Percentiles rank a stretch among this genome's conserved stretches.
phyloP scores from a whole-genome alignment of 73 alveolate species.

The Tetrahymena elliotti region DNA sequence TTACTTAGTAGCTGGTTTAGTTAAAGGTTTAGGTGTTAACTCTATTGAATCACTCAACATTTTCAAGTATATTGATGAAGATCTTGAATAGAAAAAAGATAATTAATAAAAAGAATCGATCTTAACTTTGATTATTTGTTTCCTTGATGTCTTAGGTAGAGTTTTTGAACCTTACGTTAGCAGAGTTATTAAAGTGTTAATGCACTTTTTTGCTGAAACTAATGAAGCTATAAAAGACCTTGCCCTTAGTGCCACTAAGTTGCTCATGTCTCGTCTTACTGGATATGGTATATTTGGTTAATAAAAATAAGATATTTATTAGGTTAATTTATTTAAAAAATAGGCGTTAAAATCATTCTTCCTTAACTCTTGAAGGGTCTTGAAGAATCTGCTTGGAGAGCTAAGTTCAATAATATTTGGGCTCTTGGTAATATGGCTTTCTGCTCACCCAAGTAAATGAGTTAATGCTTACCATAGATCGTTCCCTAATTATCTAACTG shows the following conservation, averaged over 20 bases:
- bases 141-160: conserved; percentile 52
- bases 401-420: conserved; percentile 60
- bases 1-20: conserved; percentile 61
- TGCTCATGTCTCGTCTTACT: conserved; percentile 48
- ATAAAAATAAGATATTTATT: not conserved
- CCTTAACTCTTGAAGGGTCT: conserved; percentile 59
- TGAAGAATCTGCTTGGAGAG: conserved; percentile 72
- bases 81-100: conserved; percentile 35
- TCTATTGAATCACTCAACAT: conserved; percentile 32
- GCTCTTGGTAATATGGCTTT: conserved; percentile 78
- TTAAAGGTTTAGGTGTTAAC: conserved; percentile 59
- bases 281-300: conserved; percentile 41
- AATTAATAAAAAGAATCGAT: conserved; percentile 44
- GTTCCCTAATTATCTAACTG: conserved; percentile 60
- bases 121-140: conserved; percentile 43
- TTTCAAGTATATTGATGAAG: conserved; percentile 27
- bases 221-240: conserved; percentile 55
- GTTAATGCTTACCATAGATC: conserved; percentile 57
- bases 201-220: conserved; percentile 57
- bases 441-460: conserved; percentile 68
- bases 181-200: conserved; percentile 43
- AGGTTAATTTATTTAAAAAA: not conserved
- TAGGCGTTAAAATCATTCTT: conserved; percentile 54
- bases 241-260: conserved; percentile 46
- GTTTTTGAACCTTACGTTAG: conserved; percentile 52